Evolutionary conservation across 192 early-diverging fungal species (phyloP).

Genomic region (Podila minutissima): DNA sequence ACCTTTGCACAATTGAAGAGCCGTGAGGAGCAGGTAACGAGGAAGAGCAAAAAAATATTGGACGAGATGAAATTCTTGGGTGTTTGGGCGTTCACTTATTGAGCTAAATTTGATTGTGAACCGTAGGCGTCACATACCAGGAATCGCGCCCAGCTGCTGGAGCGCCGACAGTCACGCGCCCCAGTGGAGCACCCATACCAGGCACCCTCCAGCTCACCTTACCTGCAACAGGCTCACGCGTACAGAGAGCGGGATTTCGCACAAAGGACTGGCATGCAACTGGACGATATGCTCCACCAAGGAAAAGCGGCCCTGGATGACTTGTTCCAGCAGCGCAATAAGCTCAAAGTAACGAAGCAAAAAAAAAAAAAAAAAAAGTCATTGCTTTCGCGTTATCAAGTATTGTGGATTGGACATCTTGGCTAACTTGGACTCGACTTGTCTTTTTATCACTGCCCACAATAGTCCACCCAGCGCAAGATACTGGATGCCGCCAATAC

Average conservation of each 20-base stretch:
- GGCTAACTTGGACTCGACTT: neutral
- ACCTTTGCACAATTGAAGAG: conserved; percentile 59
- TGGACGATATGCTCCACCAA: conserved; percentile 66
- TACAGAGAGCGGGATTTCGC: conserved; percentile 58
- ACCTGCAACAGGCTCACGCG: conserved; percentile 52
- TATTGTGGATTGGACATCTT: neutral
- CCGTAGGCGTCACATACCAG: conserved; percentile 44
- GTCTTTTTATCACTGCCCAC: neutral
- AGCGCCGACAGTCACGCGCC: conserved; percentile 50
- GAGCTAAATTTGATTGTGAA: neutral
- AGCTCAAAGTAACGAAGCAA: conserved; percentile 60
- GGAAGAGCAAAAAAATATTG: neutral
- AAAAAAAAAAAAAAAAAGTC: neutral
- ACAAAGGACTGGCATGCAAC: conserved; percentile 54
- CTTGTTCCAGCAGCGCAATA: conserved; percentile 64
- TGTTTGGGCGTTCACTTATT: neutral
- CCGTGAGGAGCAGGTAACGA: conserved; percentile 54
- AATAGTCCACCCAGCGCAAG: conserved; percentile 64
- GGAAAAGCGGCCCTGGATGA: conserved; percentile 60
- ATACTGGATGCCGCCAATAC: conserved; percentile 66
- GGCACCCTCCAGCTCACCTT: conserved; percentile 57
- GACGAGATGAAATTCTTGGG: neutral
- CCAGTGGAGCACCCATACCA: conserved; percentile 50
- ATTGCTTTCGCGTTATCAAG: neutral
- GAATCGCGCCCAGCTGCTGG: conserved; percentile 59